Evolutionary conservation across 192 early-diverging fungal species (phyloP).

Genomic region (Coemansia sp.): DNA sequence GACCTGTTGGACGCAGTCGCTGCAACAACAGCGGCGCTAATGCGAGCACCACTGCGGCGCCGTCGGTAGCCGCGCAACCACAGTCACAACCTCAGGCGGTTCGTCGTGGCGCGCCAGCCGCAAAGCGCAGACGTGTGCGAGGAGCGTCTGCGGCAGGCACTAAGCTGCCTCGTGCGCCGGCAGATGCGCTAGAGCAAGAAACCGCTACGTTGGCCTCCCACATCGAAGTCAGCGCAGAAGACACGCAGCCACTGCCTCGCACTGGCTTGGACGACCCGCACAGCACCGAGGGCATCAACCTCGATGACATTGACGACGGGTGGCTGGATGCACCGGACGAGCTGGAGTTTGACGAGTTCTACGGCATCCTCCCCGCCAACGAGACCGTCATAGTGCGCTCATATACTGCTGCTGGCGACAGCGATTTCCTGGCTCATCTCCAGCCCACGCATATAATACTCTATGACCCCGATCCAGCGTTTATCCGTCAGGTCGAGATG

Average conservation of each 20-base stretch:
- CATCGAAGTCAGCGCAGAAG: conserved; percentile 11
- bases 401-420: conserved; percentile 44
- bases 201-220: conserved; percentile 31
- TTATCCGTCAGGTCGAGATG: conserved; percentile 86
- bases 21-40: not conserved
- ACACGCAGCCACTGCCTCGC: not conserved
- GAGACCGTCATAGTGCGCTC: conserved; percentile 57
- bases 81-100: not conserved
- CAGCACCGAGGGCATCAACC: conserved; percentile 6
- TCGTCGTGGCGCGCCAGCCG: conserved; percentile 40
- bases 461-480: conserved; percentile 87
- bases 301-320: conserved; percentile 43
- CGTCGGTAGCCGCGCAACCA: not conserved
- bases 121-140: conserved; percentile 55
- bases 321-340: conserved; percentile 24
- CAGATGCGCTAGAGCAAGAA: conserved; percentile 30
- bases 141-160: conserved; percentile 48
- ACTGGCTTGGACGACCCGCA: not conserved
- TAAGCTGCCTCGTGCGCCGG: conserved; percentile 29
- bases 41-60: not conserved
- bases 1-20: not conserved
- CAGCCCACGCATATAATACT: conserved; percentile 83
- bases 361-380: conserved; percentile 24
- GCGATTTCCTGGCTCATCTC: conserved; percentile 63
- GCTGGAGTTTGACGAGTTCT: conserved; percentile 30